Evolutionary conservation across 164 flowering plant genomes (phyloP).

Genomic region (Berberis thunbergii): DNA sequence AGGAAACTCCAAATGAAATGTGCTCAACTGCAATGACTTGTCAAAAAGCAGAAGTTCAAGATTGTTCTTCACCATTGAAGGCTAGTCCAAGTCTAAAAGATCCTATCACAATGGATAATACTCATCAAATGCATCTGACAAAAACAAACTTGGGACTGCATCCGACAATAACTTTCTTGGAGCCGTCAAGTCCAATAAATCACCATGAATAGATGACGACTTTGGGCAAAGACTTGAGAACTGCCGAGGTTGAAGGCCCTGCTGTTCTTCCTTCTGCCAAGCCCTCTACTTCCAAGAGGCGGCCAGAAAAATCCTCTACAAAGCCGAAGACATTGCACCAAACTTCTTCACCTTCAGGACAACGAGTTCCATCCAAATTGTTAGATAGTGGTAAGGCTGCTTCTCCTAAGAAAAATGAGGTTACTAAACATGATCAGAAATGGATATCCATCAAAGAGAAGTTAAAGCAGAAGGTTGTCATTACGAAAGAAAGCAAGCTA

Average conservation of each 20-base stretch:
- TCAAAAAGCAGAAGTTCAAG: too few species aligned
- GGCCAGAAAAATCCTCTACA: constrained; percentile 8
- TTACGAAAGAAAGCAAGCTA: constrained; percentile 15
- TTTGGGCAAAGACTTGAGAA: constrained; percentile 6
- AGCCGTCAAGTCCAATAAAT: neutral
- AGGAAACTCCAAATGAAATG: too few species aligned
- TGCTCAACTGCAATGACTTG: too few species aligned
- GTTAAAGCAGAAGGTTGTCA: constrained; percentile 15
- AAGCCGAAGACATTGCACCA: constrained; percentile 2
- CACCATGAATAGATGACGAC: neutral
- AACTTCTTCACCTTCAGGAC: constrained; percentile 8
- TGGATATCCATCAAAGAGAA: constrained; percentile 17
- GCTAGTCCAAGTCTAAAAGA: too few species aligned
- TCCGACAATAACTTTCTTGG: too few species aligned
- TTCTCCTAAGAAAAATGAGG: constrained; percentile 13
- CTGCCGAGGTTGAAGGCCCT: constrained; percentile 7
- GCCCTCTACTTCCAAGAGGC: constrained; percentile 7
- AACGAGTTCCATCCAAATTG: constrained; percentile 8
- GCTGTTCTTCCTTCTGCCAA: constrained; percentile 8
- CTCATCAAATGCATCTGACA: neutral
- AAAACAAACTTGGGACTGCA: too few species aligned
- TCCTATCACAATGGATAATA: neutral
- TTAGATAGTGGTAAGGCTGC: too few species aligned
- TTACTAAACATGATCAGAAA: constrained; percentile 10
- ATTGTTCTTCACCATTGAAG: too few species aligned